Base-by-base conservation (phyloP, 208 protist species). In the Strigomonas culicis region DNA sequence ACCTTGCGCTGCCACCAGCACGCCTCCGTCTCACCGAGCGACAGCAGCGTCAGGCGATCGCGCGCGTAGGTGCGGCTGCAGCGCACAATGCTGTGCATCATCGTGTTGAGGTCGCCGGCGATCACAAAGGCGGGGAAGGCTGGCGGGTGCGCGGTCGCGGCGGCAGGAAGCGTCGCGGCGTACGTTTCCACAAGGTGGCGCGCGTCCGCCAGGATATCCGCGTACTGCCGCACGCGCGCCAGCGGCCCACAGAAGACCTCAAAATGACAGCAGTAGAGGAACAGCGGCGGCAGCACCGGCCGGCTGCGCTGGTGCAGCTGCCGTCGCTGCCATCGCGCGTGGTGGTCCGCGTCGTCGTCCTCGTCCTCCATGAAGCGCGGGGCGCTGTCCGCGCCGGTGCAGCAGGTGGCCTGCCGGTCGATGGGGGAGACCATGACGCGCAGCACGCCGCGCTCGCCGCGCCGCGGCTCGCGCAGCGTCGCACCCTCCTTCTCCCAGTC, bases 1-100 rank as follows among this genome's bases (percentile, higher is more conserved):
- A 94, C 78, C 55, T 87, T 88, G 43, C 85, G 85, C 67, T 92
- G 80, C 68, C 90, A 46, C 84, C 88, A 94, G 52, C 75, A 87
- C 32, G 83, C 80, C 70, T 94, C 88, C 2, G 63, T 72, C 68
- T 92, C 88, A 25, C 85, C 85, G 27, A 87, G 2, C 53, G 66
- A 76, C 39, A 94, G 51, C 28, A 80, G 51, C 0, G 81, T 79
- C 39, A 94, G 56, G 0, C 88, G 83, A 58, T 91, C 85, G 0
- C 53, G 77, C 21, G 31, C 78, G 63, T 77, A 83, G 34, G 1
- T 36, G 28, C 49, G 57, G 34, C 77, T 77, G 13, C 75, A 77
- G 7, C 83, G 85, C 22, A 89, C 88, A 31, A 92, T 77, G 39
- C 83, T 75, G 68, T 92, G 77, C 31, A 78, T 82, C 65, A 92